Conservation (phyloP, 768 basidiomycete genomes). For the Pholiota conissans region DNA sequence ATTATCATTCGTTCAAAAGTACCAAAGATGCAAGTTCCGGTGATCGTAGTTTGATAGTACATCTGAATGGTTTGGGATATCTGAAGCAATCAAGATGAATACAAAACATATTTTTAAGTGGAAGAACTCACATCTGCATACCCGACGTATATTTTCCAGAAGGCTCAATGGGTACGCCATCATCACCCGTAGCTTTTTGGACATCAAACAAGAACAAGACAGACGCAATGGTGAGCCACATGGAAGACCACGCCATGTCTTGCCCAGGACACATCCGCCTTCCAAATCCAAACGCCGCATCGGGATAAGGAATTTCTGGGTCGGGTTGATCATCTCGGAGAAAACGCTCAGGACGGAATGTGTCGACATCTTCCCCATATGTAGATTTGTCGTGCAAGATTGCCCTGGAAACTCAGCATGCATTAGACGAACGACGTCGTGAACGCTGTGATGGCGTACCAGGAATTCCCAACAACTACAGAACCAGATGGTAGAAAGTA, state of each 20-base stretch:
- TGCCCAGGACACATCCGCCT: conserved; percentile 31
- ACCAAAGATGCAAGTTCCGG: not conserved
- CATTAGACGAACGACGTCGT: not conserved
- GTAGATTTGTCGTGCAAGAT: conserved; percentile 46
- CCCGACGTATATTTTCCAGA: conserved; percentile 21
- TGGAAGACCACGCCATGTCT: conserved; percentile 26
- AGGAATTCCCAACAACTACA: conserved; percentile 11
- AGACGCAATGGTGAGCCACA: conserved; percentile 29
- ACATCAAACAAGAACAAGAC: conserved; percentile 31
- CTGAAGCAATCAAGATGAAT: not conserved
- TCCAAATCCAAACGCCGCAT: conserved; percentile 29
- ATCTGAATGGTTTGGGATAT: conserved; percentile 2
- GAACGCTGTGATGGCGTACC: conserved; percentile 1
- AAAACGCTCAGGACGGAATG: conserved; percentile 56
- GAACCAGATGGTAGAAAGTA: conserved; percentile 12
- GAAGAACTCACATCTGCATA: conserved; percentile 1
- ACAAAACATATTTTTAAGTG: not conserved
- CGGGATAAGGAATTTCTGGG: conserved; percentile 15
- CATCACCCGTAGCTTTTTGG: conserved; percentile 20
- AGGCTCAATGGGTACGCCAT: conserved; percentile 25
- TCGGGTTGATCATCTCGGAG: conserved; percentile 27
- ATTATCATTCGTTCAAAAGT: too few relatives aligned
- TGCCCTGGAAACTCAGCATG: conserved; percentile 21
- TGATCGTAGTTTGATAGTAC: not conserved
- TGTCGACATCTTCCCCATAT: conserved; percentile 45